Conservation (phyloP, 192 early-diverging fungal genomes). For the Linnemannia hyalina region DNA sequence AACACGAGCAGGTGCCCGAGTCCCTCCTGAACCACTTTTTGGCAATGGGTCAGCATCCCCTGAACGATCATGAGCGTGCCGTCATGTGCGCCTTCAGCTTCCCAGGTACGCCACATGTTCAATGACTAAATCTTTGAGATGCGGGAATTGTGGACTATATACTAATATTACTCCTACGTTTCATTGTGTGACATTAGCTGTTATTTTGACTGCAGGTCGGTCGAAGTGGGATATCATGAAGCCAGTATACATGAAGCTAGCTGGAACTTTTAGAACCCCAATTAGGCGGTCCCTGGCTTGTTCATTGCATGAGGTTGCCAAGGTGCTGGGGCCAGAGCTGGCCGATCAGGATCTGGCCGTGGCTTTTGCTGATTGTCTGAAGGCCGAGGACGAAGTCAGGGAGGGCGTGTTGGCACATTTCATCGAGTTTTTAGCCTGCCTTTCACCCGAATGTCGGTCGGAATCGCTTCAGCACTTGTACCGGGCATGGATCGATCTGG, state of each 20-base stretch:
- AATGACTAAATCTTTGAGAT: neutral
- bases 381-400: constrained; percentile 75
- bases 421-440: constrained; percentile 72
- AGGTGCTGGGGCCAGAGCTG: constrained; percentile 65
- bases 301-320: constrained; percentile 71
- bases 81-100: constrained; percentile 72
- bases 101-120: constrained; percentile 49
- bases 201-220: constrained; percentile 67
- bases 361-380: constrained; percentile 66
- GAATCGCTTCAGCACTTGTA: constrained; percentile 74
- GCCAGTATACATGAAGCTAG: constrained; percentile 41
- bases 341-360: constrained; percentile 66
- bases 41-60: constrained; percentile 59
- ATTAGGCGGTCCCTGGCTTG: constrained; percentile 70
- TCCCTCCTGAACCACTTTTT: constrained; percentile 64
- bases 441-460: constrained; percentile 71
- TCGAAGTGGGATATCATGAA: constrained; percentile 70
- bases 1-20: constrained; percentile 64
- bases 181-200: constrained; percentile 47
- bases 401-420: constrained; percentile 77
- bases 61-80: constrained; percentile 66
- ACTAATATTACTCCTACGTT: neutral
- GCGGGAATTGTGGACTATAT: neutral
- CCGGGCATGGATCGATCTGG: constrained; percentile 76
- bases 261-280: constrained; percentile 60